A percentile compares a stretch with the other conserved stretches of the same genome.
These are phyloP conservation scores for Begonia masoniana DNA, from an alignment of 306 rosid species.

Conservation along the genomic window DNA sequence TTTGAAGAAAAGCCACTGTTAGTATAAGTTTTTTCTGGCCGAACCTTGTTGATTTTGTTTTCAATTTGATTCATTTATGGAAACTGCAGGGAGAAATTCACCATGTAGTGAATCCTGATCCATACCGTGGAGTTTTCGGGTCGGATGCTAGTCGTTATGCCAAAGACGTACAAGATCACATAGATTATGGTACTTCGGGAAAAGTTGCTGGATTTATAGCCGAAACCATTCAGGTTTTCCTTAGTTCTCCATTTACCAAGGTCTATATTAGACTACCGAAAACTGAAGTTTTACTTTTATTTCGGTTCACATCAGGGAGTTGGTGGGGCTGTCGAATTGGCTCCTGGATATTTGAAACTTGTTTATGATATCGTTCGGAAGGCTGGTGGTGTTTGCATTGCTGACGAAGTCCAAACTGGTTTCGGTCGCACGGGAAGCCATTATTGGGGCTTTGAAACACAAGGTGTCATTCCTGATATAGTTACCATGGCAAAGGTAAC, in stretches of 20 bases:
- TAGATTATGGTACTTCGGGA: slow-evolving; percentile 74
- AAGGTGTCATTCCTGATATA: slow-evolving; percentile 82
- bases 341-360: slow-evolving; percentile 75
- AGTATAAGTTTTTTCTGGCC: no score
- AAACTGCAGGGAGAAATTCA: slow-evolving; percentile 67
- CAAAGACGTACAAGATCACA: slow-evolving; percentile 74
- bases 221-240: slow-evolving; percentile 68
- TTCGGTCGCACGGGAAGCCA: slow-evolving; percentile 93
- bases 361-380: slow-evolving; percentile 70
- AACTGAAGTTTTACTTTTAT: neutral
- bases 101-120: slow-evolving; percentile 81
- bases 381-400: slow-evolving; percentile 94
- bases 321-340: slow-evolving; percentile 86
- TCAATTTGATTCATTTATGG: no score
- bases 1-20: no score
- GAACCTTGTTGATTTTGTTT: no score
- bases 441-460: slow-evolving; percentile 92
- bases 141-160: slow-evolving; percentile 51
- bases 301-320: slow-evolving; percentile 43
- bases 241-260: neutral
- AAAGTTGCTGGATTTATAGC: slow-evolving; percentile 78
- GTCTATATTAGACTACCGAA: neutral
- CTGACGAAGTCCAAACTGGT: slow-evolving; percentile 97
- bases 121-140: slow-evolving; percentile 72
- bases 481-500: slow-evolving; percentile 96